phyloP scores from a whole-genome alignment of 441 rosid genomes.

The Pelargonium citronellum region DNA sequence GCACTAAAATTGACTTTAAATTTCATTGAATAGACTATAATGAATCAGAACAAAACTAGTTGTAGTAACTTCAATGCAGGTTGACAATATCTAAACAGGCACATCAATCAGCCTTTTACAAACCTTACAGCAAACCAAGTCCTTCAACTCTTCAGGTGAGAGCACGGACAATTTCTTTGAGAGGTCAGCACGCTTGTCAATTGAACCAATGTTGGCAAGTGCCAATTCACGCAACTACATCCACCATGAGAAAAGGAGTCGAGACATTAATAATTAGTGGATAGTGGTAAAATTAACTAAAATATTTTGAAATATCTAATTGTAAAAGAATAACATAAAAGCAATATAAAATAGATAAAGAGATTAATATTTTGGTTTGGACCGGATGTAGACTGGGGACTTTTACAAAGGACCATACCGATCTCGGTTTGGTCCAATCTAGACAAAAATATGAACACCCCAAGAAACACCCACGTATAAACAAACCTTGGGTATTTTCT shows the following conservation, averaged over 20 bases:
- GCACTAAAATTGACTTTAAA: not conserved
- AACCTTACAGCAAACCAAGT: conserved; percentile 93
- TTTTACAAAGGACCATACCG: no score
- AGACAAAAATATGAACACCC: no score
- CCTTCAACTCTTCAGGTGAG: conserved; percentile 70
- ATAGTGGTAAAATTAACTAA: no score
- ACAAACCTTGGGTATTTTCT: conserved; percentile 87
- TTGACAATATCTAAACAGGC: not conserved
- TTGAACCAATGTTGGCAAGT: conserved; percentile 72
- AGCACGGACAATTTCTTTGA: conserved; percentile 79
- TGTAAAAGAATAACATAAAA: no score
- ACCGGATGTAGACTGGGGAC: no score
- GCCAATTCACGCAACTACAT: conserved; percentile 81
- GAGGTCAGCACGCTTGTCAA: conserved; percentile 86
- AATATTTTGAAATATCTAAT: no score
- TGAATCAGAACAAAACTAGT: not conserved
- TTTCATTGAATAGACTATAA: not conserved
- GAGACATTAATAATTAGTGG: not conserved
- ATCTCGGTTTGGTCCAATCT: no score
- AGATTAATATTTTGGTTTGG: no score
- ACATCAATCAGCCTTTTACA: conserved; percentile 21
- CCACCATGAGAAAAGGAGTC: conserved; percentile 22
- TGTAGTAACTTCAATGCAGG: not conserved
- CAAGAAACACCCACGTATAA: not conserved
- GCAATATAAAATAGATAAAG: no score